Conservation (phyloP, 768 basidiomycete species). For the Clavaria fumosa region DNA sequence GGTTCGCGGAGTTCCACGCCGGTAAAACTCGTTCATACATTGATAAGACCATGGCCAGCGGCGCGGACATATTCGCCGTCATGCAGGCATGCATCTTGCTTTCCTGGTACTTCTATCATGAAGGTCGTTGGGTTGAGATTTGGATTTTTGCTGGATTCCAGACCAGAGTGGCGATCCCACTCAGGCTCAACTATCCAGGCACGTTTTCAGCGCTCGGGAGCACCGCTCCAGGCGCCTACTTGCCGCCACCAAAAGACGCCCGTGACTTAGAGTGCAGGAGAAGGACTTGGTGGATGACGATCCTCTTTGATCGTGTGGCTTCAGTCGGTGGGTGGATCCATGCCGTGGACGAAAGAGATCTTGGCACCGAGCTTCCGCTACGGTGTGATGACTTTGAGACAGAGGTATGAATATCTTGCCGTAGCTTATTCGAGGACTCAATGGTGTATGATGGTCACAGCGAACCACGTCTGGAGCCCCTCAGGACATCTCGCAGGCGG, state of each 20-base stretch:
- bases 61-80: constrained; percentile 73
- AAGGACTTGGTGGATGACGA: constrained; percentile 86
- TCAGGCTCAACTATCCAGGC: constrained; percentile 75
- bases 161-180: constrained; percentile 64
- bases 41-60: constrained; percentile 80
- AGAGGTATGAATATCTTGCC: constrained; percentile 31
- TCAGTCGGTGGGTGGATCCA: constrained; percentile 80
- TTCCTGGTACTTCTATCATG: constrained; percentile 85
- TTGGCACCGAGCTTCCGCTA: constrained; percentile 73
- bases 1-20: constrained; percentile 78
- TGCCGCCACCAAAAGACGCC: constrained; percentile 63
- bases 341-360: constrained; percentile 67
- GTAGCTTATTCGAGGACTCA: constrained; percentile 9
- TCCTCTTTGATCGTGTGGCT: constrained; percentile 71
- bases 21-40: constrained; percentile 79
- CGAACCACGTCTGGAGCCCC: constrained; percentile 50
- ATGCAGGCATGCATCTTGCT: constrained; percentile 78
- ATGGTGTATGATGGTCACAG: constrained; percentile 30
- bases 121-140: constrained; percentile 81
- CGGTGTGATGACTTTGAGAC: constrained; percentile 62
- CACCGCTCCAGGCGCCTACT: constrained; percentile 61
- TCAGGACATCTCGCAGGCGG: constrained; percentile 49
- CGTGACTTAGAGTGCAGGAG: constrained; percentile 65
- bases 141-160: constrained; percentile 86
- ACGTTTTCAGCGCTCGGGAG: constrained; percentile 58